Conservation (phyloP, 1,284 basidiomycete species). For the Flammula alnicola region DNA sequence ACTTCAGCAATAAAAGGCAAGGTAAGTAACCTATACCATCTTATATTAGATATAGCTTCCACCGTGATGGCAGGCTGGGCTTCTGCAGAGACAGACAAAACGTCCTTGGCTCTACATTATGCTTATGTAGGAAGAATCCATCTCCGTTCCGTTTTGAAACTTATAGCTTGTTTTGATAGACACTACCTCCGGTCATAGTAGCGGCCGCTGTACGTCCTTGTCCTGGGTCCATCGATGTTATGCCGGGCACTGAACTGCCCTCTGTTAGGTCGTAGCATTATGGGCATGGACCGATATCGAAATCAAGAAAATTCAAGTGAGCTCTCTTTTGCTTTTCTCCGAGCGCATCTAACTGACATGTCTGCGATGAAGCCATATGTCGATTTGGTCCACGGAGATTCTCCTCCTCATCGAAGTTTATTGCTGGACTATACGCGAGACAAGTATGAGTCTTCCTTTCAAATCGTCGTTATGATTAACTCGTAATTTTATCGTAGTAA, state of each 20-base stretch:
- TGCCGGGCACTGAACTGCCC: too few relatives aligned
- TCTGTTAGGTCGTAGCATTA: conserved; percentile 43
- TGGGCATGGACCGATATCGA: conserved; percentile 62
- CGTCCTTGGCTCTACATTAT: conserved; percentile 48
- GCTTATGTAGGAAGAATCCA: conserved; percentile 44
- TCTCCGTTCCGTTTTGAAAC: neutral
- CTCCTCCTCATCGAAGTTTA: conserved; percentile 51
- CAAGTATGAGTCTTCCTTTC: conserved; percentile 37
- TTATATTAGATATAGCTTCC: neutral
- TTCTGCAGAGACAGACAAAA: conserved; percentile 35
- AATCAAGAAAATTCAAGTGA: conserved; percentile 57
- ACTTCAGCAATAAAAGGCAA: conserved; percentile 48
- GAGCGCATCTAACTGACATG: neutral
- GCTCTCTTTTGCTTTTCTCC: conserved; percentile 1
- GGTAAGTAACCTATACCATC: conserved; percentile 34
- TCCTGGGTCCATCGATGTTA: too few relatives aligned
- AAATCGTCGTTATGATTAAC: neutral
- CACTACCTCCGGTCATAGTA: conserved; percentile 52
- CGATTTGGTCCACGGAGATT: conserved; percentile 57
- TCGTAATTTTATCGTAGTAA: conserved; percentile 35
- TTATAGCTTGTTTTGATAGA: conserved; percentile 33
- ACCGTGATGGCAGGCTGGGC: conserved; percentile 45
- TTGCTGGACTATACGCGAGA: conserved; percentile 57
- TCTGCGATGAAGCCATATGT: conserved; percentile 48
- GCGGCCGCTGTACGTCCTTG: conserved; percentile 40